Evolutionary conservation across 2,329 filamentous ascomycete genomes (phyloP).

Genomic region (Neonectria punicea): DNA sequence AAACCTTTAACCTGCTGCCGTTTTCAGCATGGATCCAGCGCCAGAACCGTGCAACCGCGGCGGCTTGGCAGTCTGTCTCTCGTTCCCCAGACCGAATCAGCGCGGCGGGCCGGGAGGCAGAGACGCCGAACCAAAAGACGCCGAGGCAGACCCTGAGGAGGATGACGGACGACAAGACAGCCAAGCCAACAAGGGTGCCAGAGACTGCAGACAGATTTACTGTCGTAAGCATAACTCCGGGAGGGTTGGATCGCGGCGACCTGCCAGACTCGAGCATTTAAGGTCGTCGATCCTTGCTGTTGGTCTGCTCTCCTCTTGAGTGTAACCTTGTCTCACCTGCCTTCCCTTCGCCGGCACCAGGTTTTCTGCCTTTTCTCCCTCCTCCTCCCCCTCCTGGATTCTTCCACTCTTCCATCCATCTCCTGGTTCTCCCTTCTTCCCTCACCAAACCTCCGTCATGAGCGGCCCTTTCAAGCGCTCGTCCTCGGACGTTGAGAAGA

Average conservation of each 20-base stretch:
- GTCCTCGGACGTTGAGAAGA: conserved; percentile 41
- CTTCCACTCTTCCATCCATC: neutral
- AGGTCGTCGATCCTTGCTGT: conserved; percentile 16
- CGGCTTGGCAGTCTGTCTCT: conserved; percentile 8
- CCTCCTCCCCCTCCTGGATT: neutral
- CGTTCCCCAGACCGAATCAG: neutral
- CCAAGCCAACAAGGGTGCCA: neutral
- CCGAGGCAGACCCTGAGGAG: conserved; percentile 2
- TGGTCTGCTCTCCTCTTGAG: neutral
- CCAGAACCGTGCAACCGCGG: conserved; percentile 2
- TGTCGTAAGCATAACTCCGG: neutral
- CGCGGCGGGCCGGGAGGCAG: neutral
- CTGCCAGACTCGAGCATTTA: conserved; percentile 8
- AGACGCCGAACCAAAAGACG: neutral
- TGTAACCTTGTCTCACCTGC: neutral
- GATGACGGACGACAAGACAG: neutral
- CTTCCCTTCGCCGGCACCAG: neutral
- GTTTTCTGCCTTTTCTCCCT: neutral
- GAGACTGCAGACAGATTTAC: too few relatives aligned
- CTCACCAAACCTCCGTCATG: conserved; percentile 12
- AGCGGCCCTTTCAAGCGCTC: conserved; percentile 24
- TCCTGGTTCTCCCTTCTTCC: neutral
- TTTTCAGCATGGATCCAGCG: conserved; percentile 30
- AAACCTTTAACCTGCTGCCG: conserved; percentile 28
- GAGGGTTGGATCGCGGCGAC: neutral